Evolutionary conservation across 345 rosid species (phyloP).

Genomic region (Cardiospermum halicacabum): DNA sequence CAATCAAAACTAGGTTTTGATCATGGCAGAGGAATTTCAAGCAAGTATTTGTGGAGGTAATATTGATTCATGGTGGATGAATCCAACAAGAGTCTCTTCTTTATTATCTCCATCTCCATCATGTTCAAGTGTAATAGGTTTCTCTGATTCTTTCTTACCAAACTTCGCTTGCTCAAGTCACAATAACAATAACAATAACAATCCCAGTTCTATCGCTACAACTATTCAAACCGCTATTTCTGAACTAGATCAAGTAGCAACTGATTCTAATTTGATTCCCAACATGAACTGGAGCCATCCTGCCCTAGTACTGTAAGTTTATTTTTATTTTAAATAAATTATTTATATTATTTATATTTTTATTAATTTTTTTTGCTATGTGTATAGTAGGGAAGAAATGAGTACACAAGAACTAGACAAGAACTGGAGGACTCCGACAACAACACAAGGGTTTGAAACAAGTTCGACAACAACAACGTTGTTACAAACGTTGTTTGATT

Average conservation of each 20-base stretch:
- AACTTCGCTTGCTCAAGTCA: conserved; percentile 28
- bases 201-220: no score
- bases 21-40: conserved; percentile 75
- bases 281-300: conserved; percentile 48
- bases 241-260: no score
- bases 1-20: not conserved
- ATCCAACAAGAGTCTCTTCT: conserved; percentile 32
- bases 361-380: not conserved
- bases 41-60: conserved; percentile 50
- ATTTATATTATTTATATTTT: not conserved
- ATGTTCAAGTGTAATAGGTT: conserved; percentile 24
- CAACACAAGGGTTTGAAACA: no score
- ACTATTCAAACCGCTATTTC: no score
- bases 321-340: not conserved
- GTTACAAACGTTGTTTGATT: conserved; percentile 38
- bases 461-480: no score
- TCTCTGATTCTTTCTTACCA: conserved; percentile 17
- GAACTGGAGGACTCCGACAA: conserved; percentile 49
- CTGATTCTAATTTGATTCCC: no score
- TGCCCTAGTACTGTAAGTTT: conserved; percentile 41
- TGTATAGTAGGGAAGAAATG: conserved; percentile 42
- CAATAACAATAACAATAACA: no score
- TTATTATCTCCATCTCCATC: conserved; percentile 44
- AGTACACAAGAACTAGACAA: conserved; percentile 41
- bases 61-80: conserved; percentile 74